These are phyloP conservation scores for Cylindrodendrum hubeiense DNA, from an alignment of 2,329 filamentous ascomycete species.

Conservation along the genomic window DNA sequence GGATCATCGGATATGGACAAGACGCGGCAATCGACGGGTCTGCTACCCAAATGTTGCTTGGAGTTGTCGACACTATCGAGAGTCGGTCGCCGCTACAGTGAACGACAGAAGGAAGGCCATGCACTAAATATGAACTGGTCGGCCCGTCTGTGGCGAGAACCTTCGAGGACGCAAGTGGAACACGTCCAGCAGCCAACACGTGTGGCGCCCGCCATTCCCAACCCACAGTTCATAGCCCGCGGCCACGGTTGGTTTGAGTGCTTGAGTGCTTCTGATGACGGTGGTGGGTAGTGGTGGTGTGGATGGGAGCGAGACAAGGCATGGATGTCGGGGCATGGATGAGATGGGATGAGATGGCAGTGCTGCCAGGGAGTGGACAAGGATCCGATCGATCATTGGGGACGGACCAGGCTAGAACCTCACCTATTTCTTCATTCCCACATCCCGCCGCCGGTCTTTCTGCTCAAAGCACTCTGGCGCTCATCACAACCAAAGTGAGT, in stretches of 20 bases:
- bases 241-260: neutral
- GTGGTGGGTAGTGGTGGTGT: slow-evolving; percentile 18
- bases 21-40: neutral
- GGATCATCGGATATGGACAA: slow-evolving; percentile 18
- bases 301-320: slow-evolving; percentile 11
- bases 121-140: slow-evolving; percentile 6
- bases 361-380: slow-evolving; percentile 19
- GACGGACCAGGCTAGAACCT: slow-evolving; percentile 1
- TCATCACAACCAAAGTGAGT: neutral
- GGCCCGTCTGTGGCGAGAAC: slow-evolving; percentile 23
- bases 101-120: neutral
- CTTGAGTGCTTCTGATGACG: slow-evolving; percentile 7
- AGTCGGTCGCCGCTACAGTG: neutral
- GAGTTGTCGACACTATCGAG: neutral
- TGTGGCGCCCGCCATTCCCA: slow-evolving; percentile 12
- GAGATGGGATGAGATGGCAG: slow-evolving; percentile 23
- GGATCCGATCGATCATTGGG: slow-evolving; percentile 22
- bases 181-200: slow-evolving; percentile 15
- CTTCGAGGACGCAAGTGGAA: slow-evolving; percentile 9
- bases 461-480: neutral
- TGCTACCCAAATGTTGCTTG: neutral
- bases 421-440: slow-evolving; percentile 9
- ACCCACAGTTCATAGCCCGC: slow-evolving; percentile 16
- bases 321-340: slow-evolving; percentile 22
- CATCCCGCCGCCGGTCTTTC: neutral